Evolutionary conservation across 495 filamentous ascomycete species (phyloP).

Genomic region (Xylaria venustula): DNA sequence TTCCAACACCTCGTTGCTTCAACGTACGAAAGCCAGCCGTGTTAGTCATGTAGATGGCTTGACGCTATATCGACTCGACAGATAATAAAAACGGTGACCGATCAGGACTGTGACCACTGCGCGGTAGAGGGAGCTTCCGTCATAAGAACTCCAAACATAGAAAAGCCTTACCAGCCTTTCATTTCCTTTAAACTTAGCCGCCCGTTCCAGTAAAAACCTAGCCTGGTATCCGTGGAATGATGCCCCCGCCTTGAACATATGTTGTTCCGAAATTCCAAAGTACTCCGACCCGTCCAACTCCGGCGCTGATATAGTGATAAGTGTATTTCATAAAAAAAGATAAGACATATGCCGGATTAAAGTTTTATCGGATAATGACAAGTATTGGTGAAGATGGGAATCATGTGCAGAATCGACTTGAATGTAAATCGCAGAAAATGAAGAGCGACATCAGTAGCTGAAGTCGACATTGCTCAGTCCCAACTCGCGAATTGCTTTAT

Average conservation of each 20-base stretch:
- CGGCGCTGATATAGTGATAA: slow-evolving; percentile 32
- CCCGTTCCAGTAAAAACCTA: slow-evolving; percentile 9
- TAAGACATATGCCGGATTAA: slow-evolving; percentile 15
- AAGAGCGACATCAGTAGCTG: slow-evolving; percentile 27
- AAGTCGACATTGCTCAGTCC: slow-evolving; percentile 46
- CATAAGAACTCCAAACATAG: neutral
- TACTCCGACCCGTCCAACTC: slow-evolving; percentile 35
- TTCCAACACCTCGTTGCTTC: neutral
- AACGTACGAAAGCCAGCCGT: neutral
- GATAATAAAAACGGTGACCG: neutral
- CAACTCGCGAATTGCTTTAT: slow-evolving; percentile 43
- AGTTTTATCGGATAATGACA: slow-evolving; percentile 13
- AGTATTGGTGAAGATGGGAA: neutral
- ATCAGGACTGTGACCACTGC: neutral
- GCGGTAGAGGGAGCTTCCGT: neutral
- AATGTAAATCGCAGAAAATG: neutral
- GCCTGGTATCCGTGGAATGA: slow-evolving; percentile 12
- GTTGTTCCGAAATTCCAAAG: slow-evolving; percentile 17
- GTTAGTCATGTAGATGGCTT: neutral
- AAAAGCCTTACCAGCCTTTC: slow-evolving; percentile 2
- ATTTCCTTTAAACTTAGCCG: slow-evolving; percentile 2
- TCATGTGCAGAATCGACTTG: neutral
- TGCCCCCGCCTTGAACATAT: slow-evolving; percentile 9
- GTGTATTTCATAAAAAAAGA: slow-evolving; percentile 18
- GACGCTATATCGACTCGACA: neutral